Base-by-base conservation (phyloP, 345 rosid genomes). In the Sisymbrium altissimum region DNA sequence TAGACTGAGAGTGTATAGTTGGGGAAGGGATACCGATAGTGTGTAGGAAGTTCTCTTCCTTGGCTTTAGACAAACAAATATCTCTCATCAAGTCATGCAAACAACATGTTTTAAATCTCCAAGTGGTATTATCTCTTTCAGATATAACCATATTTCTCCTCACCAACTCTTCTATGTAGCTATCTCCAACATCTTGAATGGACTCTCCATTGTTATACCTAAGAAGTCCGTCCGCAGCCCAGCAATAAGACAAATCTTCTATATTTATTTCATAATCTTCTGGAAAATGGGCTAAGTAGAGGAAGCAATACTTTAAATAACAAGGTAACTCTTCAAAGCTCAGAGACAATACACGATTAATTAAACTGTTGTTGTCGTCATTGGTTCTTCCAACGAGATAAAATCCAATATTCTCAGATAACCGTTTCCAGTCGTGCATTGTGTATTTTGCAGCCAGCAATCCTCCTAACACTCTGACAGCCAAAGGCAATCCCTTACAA, bases 221-320 rank as follows among this genome's bases (percentile, higher is more conserved):
- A 9, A 71, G 35, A 15, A 83, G 15, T 29, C 81, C 87, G 41
- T 82, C 82, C 1, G 76, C 83, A 9, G 81, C 68, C 89, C 81
- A 86, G 52, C 62, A 64, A 7, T 33, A 48, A 1, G 73, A 19
- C 32, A 86, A 25, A 0, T 49, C 5, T 11, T 39, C 33, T 0
- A 44, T 21, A 0, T 56, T 7, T 70, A 86, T 81, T 0, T 36
- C 27, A 2, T 2, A 45, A 50, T 83, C 64, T 64, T 73, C 77
- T 4, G 64, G 77, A 0, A 64, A 64, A 4, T 64, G 64, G 0
- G 70, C 56, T 0, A 72, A 1, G 7, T 53, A 63, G n/a, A 72
- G 77, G 9, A 73, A 72, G 55, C 77, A 72, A 0, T 40, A 32
- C 66, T 72, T 72, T 39, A 72, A 63, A 27, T 53, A 32, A 9